Evolutionary conservation across 1,139 yeast genomes (phyloP).

Genomic region (Saccharomyces pastorianus): DNA sequence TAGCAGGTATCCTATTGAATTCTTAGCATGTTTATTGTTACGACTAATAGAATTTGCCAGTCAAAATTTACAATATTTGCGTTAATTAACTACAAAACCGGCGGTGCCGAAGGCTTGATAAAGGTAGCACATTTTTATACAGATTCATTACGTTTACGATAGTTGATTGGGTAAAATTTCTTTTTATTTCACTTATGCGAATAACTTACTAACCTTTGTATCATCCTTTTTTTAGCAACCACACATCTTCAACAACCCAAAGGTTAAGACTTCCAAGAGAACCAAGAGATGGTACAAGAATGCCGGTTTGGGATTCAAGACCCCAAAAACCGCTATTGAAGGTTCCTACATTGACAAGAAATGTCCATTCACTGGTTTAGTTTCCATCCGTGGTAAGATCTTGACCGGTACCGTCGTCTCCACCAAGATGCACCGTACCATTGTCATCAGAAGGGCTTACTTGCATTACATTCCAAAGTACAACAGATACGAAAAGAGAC

Average conservation of each 20-base stretch:
- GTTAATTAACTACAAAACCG: background rate
- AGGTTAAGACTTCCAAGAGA: conserved; percentile 96
- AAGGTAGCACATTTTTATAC: background rate
- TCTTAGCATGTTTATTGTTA: background rate
- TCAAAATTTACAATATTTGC: no score
- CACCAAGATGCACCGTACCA: conserved; percentile 99
- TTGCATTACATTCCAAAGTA: conserved; percentile 99
- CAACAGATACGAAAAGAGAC: conserved; percentile 99
- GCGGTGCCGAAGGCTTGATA: background rate
- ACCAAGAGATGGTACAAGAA: conserved; percentile 99
- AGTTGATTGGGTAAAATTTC: background rate
- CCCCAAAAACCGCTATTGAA: conserved; percentile 97
- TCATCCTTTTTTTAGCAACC: conserved; percentile 63
- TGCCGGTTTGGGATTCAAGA: conserved; percentile 99
- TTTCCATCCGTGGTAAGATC: conserved; percentile 99
- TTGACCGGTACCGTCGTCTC: conserved; percentile 98
- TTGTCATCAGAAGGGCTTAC: conserved; percentile 99
- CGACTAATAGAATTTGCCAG: background rate
- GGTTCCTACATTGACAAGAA: conserved; percentile 99
- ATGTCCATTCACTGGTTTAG: conserved; percentile 97
- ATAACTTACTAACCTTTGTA: conserved; percentile 2
- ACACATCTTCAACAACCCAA: conserved; percentile 99
- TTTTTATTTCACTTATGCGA: background rate
- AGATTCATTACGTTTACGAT: background rate
- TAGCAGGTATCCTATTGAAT: background rate